Conservation (phyloP, 768 basidiomycete genomes). For the Phylloporus arenicola region DNA sequence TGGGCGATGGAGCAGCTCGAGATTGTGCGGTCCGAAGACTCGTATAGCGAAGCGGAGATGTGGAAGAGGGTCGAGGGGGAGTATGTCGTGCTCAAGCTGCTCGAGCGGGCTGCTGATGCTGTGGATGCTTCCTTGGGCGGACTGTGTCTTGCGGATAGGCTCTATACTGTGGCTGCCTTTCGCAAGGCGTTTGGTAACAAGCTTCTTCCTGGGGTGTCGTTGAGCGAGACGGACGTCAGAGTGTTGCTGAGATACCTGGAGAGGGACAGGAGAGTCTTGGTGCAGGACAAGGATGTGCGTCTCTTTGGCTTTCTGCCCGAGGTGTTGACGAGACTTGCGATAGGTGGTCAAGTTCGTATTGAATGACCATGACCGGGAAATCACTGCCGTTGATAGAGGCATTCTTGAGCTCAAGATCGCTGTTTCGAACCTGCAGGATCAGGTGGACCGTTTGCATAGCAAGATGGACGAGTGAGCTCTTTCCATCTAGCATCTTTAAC, state of each 20-base stretch:
- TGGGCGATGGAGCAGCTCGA: conserved; percentile 83
- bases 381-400: conserved; percentile 78
- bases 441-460: conserved; percentile 61
- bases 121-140: conserved; percentile 43
- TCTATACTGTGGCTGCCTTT: conserved; percentile 63
- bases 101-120: conserved; percentile 62
- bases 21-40: conserved; percentile 58
- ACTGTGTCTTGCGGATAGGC: conserved; percentile 44
- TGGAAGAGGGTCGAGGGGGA: conserved; percentile 65
- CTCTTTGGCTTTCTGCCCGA: neutral
- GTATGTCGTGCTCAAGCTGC: conserved; percentile 60
- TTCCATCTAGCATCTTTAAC: neutral
- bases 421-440: conserved; percentile 57
- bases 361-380: conserved; percentile 34
- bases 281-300: conserved; percentile 64
- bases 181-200: conserved; percentile 47
- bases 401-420: conserved; percentile 77
- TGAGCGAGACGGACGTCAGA: conserved; percentile 61
- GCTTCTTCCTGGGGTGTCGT: conserved; percentile 36
- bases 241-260: conserved; percentile 74
- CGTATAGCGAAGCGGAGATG: conserved; percentile 37
- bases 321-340: neutral
- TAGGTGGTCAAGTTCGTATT: conserved; percentile 79
- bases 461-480: conserved; percentile 66
- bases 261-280: conserved; percentile 62